phyloP scores from a whole-genome alignment of 2,329 filamentous ascomycete genomes.

The Mycosphaerella arachidis region DNA sequence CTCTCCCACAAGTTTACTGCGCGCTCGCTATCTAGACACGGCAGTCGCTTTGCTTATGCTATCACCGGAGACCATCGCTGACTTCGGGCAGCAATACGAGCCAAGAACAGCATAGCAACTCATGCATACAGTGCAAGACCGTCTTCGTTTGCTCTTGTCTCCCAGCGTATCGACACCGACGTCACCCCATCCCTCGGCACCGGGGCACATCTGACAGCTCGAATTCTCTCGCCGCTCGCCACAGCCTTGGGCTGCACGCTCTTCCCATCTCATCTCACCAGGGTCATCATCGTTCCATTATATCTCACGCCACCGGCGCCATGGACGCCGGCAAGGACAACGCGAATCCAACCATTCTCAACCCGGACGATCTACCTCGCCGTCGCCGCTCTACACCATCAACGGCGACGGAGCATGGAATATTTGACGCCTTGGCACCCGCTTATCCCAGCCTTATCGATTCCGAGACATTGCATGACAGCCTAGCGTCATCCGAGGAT shows the following conservation, averaged over 20 bases:
- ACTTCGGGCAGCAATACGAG: no score
- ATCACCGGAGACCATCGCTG: neutral
- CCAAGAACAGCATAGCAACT: no score
- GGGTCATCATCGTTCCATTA: neutral
- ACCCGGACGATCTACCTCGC: constrained; percentile 80
- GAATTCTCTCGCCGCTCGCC: neutral
- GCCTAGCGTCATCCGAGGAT: constrained; percentile 37
- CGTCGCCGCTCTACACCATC: constrained; percentile 50
- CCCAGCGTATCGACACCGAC: neutral
- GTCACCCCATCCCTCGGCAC: neutral
- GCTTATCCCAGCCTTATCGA: constrained; percentile 45
- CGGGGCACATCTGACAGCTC: neutral
- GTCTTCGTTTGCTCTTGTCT: no score
- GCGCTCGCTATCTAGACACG: neutral
- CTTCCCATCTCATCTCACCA: neutral
- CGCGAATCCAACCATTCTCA: constrained; percentile 90
- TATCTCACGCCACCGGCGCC: constrained; percentile 3
- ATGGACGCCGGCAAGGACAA: constrained; percentile 55
- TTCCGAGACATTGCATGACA: constrained; percentile 23
- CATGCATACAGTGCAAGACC: no score
- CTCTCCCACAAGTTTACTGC: neutral
- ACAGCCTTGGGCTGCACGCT: neutral
- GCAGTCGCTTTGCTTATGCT: neutral
- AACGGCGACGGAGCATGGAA: constrained; percentile 44
- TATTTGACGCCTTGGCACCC: constrained; percentile 53